Evolutionary conservation across 2,329 filamentous ascomycete species (phyloP).

Genomic region (Elsinoe ampelina): DNA sequence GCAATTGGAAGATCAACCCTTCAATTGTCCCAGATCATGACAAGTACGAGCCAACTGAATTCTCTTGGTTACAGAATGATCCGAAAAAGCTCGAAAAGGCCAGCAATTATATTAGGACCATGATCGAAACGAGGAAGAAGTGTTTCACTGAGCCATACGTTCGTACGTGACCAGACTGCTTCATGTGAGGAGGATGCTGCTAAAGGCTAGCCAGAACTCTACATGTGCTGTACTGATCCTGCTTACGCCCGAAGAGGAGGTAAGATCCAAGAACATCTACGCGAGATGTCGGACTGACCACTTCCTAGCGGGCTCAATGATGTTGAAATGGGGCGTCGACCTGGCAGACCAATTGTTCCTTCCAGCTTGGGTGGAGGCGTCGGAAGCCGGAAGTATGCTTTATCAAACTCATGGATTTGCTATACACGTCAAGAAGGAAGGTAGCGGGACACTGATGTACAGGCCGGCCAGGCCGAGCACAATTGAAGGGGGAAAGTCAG

Average conservation of each 20-base stretch:
- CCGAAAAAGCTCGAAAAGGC: conserved; percentile 12
- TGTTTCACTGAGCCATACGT: conserved; percentile 17
- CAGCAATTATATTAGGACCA: conserved; percentile 4
- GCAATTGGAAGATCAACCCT: conserved; percentile 25
- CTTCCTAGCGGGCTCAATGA: conserved; percentile 24
- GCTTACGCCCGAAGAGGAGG: conserved; percentile 29
- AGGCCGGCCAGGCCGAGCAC: conserved; percentile 5
- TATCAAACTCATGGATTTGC: neutral
- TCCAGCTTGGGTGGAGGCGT: conserved; percentile 24
- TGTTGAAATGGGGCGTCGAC: conserved; percentile 31
- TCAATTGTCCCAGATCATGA: conserved; percentile 16
- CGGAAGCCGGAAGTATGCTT: conserved; percentile 19
- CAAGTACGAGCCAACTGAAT: neutral
- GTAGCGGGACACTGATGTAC: conserved; percentile 16
- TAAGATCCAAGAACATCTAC: too few species aligned
- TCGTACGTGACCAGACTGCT: conserved; percentile 13
- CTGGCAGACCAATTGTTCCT: conserved; percentile 26
- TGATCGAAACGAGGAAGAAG: conserved; percentile 13
- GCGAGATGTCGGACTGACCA: neutral
- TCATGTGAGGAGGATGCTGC: neutral
- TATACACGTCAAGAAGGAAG: conserved; percentile 21
- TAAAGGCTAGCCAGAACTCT: conserved; percentile 22
- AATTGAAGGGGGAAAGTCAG: conserved; percentile 23
- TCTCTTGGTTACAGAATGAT: conserved; percentile 15
- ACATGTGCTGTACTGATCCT: conserved; percentile 29